Conservation (phyloP, 2,329 filamentous ascomycete genomes). For the Knoxdaviesia proteae region DNA sequence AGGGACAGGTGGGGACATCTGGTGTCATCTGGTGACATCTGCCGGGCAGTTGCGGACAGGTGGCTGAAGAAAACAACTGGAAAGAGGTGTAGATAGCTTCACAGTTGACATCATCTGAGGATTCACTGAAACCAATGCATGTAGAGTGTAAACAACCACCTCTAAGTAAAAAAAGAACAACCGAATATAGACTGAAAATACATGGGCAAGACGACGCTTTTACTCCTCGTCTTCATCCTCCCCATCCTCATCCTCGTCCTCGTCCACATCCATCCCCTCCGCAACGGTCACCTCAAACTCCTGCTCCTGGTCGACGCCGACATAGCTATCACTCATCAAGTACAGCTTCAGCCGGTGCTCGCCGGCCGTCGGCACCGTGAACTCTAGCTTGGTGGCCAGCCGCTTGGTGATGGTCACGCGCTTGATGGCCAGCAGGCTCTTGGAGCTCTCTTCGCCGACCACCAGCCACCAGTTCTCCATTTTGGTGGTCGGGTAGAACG, state of each 20-base stretch:
- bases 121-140: neutral
- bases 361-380: constrained; percentile 66
- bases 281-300: constrained; percentile 67
- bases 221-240: constrained; percentile 19
- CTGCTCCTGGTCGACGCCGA: constrained; percentile 91
- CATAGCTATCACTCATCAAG: constrained; percentile 92
- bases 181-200: neutral
- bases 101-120: too few relatives aligned
- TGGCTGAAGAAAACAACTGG: neutral
- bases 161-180: neutral
- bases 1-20: neutral
- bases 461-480: constrained; percentile 98
- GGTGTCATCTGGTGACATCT: neutral
- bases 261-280: constrained; percentile 89
- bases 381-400: constrained; percentile 65
- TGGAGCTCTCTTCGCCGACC: constrained; percentile 77
- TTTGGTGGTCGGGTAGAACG: constrained; percentile 83
- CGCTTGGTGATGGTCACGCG: constrained; percentile 68
- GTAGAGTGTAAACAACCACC: neutral
- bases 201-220: neutral
- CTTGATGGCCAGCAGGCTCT: constrained; percentile 81
- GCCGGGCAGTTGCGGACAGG: too few relatives aligned
- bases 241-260: constrained; percentile 62
- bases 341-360: constrained; percentile 78
- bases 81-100: neutral